Conservation (phyloP, 2,329 filamentous ascomycete genomes). For the Aspergillus intermedius region DNA sequence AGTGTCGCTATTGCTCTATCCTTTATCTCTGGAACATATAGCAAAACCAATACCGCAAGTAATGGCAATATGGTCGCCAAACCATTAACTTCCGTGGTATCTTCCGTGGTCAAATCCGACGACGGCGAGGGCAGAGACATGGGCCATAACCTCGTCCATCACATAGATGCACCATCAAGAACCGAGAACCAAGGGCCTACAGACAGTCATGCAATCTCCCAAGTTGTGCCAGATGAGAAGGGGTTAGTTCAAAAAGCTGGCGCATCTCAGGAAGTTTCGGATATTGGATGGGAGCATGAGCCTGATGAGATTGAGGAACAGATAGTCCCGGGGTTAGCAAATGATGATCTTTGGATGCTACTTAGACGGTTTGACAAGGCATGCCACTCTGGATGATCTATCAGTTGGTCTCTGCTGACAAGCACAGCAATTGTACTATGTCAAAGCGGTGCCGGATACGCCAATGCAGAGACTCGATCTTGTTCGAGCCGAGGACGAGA, state of each 20-base stretch:
- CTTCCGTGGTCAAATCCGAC: not conserved
- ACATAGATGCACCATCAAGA: not conserved
- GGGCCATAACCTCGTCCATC: not conserved
- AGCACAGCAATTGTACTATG: slow-evolving; percentile 58
- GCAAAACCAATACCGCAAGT: too few species aligned
- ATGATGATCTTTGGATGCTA: slow-evolving; percentile 68
- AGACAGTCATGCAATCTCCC: slow-evolving; percentile 19
- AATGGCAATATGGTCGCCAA: not conserved
- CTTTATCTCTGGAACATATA: too few species aligned
- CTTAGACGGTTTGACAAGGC: slow-evolving; percentile 56
- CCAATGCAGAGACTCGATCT: slow-evolving; percentile 66
- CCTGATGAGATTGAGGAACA: slow-evolving; percentile 21
- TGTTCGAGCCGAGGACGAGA: slow-evolving; percentile 72
- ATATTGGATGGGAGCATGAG: slow-evolving; percentile 16
- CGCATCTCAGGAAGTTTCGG: slow-evolving; percentile 7
- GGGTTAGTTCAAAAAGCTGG: slow-evolving; percentile 12
- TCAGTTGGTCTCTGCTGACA: slow-evolving; percentile 17
- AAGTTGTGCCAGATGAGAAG: slow-evolving; percentile 15
- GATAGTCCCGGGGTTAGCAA: slow-evolving; percentile 61
- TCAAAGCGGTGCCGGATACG: slow-evolving; percentile 58
- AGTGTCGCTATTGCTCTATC: too few species aligned
- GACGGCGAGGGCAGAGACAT: not conserved
- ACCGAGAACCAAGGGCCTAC: slow-evolving; percentile 10
- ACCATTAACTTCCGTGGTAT: not conserved
- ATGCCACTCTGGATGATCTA: not conserved